phyloP scores from a whole-genome alignment of 495 filamentous ascomycete species.

The Penicillium coffeae region DNA sequence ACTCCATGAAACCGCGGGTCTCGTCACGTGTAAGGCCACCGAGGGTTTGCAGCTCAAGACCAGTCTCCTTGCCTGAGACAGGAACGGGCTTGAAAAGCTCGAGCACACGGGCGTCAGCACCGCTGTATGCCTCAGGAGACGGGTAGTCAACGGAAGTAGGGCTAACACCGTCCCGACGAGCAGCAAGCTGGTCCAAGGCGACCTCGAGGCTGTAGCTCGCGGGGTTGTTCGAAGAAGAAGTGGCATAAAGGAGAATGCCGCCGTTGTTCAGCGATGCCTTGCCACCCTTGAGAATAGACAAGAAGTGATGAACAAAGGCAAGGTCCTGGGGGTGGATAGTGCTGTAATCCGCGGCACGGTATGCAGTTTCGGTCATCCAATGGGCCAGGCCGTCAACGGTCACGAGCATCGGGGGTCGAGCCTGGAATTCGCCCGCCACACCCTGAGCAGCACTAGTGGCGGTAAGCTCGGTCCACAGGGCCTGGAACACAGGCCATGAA shows the following conservation, averaged over 20 bases:
- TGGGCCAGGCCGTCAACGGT: slow-evolving; percentile 73
- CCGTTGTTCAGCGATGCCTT: slow-evolving; percentile 62
- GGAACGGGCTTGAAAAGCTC: slow-evolving; percentile 38
- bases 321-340: slow-evolving; percentile 87
- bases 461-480: slow-evolving; percentile 75
- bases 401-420: slow-evolving; percentile 76
- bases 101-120: slow-evolving; percentile 64
- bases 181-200: slow-evolving; percentile 52
- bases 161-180: slow-evolving; percentile 32
- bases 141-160: slow-evolving; percentile 44
- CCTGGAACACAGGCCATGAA: slow-evolving; percentile 77
- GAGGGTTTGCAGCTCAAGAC: slow-evolving; percentile 55
- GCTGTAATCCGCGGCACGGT: slow-evolving; percentile 62
- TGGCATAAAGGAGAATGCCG: slow-evolving; percentile 72
- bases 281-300: slow-evolving; percentile 60
- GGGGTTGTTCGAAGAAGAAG: slow-evolving; percentile 61
- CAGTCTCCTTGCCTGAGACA: slow-evolving; percentile 28
- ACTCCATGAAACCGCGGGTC: slow-evolving; percentile 81
- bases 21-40: slow-evolving; percentile 68
- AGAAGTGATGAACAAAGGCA: slow-evolving; percentile 68
- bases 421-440: slow-evolving; percentile 31
- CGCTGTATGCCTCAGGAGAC: slow-evolving; percentile 57
- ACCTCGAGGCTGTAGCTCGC: slow-evolving; percentile 59
- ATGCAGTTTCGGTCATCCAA: slow-evolving; percentile 73
- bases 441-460: slow-evolving; percentile 47